Percentiles rank a stretch among this genome's conserved stretches.
Evolutionary conservation across 208 protist species (phyloP).

Genomic region (Leishmania arabica): DNA sequence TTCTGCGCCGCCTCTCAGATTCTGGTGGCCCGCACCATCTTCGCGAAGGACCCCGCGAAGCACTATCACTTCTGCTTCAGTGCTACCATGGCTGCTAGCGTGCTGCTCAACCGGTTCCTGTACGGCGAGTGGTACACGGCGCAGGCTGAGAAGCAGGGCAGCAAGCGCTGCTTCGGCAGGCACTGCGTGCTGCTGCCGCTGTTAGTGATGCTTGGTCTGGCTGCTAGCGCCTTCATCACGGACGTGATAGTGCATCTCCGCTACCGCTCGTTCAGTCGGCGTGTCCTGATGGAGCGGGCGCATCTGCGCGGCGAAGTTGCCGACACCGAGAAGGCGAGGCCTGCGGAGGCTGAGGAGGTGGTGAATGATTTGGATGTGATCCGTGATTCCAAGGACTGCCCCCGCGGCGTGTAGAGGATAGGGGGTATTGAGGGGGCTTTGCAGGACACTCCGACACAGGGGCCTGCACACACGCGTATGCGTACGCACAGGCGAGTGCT

Average conservation of each 20-base stretch:
- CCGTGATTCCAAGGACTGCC: not conserved
- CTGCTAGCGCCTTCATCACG: conserved; percentile 34
- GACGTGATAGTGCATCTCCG: conserved; percentile 42
- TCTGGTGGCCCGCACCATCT: conserved; percentile 70
- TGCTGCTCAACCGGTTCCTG: conserved; percentile 63
- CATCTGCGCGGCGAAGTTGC: conserved; percentile 33
- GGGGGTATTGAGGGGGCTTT: not conserved
- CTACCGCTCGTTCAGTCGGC: conserved; percentile 39
- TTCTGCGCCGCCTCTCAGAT: conserved; percentile 48
- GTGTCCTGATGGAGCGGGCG: conserved; percentile 45
- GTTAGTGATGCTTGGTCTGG: conserved; percentile 43
- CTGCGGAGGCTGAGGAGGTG: not conserved
- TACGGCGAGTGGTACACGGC: conserved; percentile 71
- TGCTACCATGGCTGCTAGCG: conserved; percentile 34
- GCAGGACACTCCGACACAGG: not conserved
- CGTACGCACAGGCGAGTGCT: not conserved
- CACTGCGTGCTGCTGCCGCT: conserved; percentile 49
- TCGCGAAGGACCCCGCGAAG: conserved; percentile 64
- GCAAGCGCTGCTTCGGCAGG: conserved; percentile 28
- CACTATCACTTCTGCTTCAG: conserved; percentile 72
- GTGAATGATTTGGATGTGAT: not conserved
- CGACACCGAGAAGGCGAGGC: conserved; percentile 1
- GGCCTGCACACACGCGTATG: not conserved
- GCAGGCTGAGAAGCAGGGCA: conserved; percentile 44
- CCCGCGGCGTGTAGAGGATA: not conserved